Evolutionary conservation across 2,329 filamentous ascomycete species (phyloP), one percentile per base, ranked within the genome.

Genomic region (Cryphonectria nitschkei): DNA sequence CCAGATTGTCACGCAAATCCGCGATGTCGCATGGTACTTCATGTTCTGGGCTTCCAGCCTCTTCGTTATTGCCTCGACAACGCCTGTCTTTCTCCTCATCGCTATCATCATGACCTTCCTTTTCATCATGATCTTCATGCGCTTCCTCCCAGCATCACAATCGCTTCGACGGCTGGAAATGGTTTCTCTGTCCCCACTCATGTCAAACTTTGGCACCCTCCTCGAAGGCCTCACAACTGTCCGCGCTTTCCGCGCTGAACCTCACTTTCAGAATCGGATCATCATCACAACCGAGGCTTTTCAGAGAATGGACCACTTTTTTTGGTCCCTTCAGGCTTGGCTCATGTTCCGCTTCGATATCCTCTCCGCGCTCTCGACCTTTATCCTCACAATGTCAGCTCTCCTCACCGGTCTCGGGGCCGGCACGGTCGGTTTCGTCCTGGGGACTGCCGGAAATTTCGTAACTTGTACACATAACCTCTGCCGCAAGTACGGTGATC

Each of bases 281-380:
- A 91, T 98, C 46, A 83, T 86, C 2, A 94, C 94, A 0, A 94
- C 94, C 0, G 94, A 97, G 77, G 90, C 90, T 26, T 97, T 97
- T 78, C 95, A 97, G 79, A 94, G 94, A 78, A 96, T 97, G 87
- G 95, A 98, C 76, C 95, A 98, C 79, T 97, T 97, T 81, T 97
- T 97, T 82, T 97, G 94, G 92, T 93, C 90, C 71, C 85, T 97
- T 60, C 93, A 97, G 74, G 89, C 90, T 9, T 97, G 94, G 94
- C 85, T 97, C 2, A 90, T 90, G 78, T 94, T 92, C 76, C 89
- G 94, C 16, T 95, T 96, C 69, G 91, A 93, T 75, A 80, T 84
- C 11, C 81, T 95, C 7, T 93, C 93, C 0, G 92, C 92, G 0
- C 78, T 88, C 3, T 93, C 93, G 9, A 94, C 92, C 0, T 92